Evolutionary conservation across 768 basidiomycete species (phyloP), one percentile per base, ranked within the genome.

Genomic region (Amanita polypyramis): DNA sequence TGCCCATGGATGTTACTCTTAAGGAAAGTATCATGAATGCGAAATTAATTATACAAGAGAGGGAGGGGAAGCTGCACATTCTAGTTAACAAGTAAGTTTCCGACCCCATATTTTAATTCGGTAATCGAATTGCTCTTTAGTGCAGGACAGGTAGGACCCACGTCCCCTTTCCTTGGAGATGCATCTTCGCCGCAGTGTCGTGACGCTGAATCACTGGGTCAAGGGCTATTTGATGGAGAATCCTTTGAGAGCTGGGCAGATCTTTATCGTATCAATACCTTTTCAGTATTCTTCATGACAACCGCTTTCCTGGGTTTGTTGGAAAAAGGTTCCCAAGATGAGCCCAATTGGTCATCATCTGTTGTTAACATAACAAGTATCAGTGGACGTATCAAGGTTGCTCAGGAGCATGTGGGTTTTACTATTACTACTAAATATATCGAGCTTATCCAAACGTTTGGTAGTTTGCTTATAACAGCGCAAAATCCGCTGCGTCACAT

Each of bases 301-400:
- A 77, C 75, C 5, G 87, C 84, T 0, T 88, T 89, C 63, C 63
- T 88, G 38, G 86, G 82, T 4, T 67, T 90, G 35, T 74, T 90
- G 38, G 80, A 79, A 46, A 82, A 79, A 54, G 87, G 85, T 25
- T 76, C 81, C 19, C 69, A 75, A 54, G 83, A 85, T 51, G 60
- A 61, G 27, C 63, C 69, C 6, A 72, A 70, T 3, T 82, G 73
- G 59, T 77, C 76, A 15, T 80, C 86, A 17, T 73, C 65, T 40
- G 80, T 89, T 23, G 74, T 90, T 56, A 89, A 88, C 60, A 80
- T 80, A 53, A 86, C 86, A 3, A 85, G 82, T 43, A 79, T 89
- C 45, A 86, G 84, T 50, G 88, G 86, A 1, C 43, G 80, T 43
- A 69, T 74, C 49, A 86, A 84, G 62, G 50, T 86, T 17, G 75